These are phyloP conservation scores for Torrubiella hemipterigena DNA, from an alignment of 2,329 filamentous ascomycete genomes.

Conservation along the genomic window DNA sequence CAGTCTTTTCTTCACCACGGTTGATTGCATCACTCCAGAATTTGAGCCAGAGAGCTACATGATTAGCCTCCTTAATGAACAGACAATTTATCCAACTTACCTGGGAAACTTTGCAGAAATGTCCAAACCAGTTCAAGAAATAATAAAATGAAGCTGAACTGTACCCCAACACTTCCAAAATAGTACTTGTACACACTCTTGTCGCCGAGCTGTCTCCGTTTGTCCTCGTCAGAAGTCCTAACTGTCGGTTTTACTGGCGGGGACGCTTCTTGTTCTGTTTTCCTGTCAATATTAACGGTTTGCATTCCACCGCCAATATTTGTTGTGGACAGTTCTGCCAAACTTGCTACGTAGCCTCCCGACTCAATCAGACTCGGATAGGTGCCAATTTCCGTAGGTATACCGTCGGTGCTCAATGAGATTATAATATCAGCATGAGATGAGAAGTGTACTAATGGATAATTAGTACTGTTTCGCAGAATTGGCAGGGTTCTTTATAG, in stretches of 20 bases:
- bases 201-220: constrained; percentile 16
- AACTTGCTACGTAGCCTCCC: constrained; percentile 4
- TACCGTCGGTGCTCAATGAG: not conserved
- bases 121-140: constrained; percentile 13
- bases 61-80: not conserved
- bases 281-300: too few species aligned
- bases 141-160: constrained; percentile 11
- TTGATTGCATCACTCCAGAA: constrained; percentile 15
- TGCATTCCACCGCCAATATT: too few species aligned
- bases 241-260: constrained; percentile 7
- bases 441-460: constrained; percentile 16
- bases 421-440: constrained; percentile 11
- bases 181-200: constrained; percentile 16
- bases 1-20: constrained; percentile 2
- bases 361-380: constrained; percentile 5
- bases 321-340: too few species aligned
- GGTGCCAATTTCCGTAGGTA: not conserved
- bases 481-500: not conserved
- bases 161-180: constrained; percentile 14
- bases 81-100: constrained; percentile 10
- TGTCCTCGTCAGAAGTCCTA: constrained; percentile 7
- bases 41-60: constrained; percentile 17
- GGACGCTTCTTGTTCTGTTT: constrained; percentile 11
- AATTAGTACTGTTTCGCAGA: too few species aligned
- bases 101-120: constrained; percentile 16